phyloP scores from a whole-genome alignment of 192 early-diverging fungal genomes.

The Phycomyces nitens region DNA sequence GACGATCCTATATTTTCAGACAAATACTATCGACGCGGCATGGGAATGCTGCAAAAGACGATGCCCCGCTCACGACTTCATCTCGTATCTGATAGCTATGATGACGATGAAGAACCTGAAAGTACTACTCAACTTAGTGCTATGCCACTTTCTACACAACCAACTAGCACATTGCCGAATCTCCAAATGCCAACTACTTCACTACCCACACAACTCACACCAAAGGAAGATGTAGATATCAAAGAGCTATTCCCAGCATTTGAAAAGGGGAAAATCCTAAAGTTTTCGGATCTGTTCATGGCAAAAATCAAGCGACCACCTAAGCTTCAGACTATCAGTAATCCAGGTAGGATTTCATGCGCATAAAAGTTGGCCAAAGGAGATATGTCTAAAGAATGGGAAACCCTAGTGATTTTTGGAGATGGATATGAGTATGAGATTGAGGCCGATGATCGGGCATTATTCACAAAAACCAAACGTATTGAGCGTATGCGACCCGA shows the following conservation, averaged over 20 bases:
- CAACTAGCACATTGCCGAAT: not conserved
- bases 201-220: not conserved
- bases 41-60: constrained; percentile 26
- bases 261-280: constrained; percentile 53
- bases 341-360: constrained; percentile 30
- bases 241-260: constrained; percentile 58
- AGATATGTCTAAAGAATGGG: not conserved
- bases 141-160: not conserved
- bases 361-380: not conserved
- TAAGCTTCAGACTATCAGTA: constrained; percentile 27
- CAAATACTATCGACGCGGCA: constrained; percentile 43
- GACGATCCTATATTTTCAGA: constrained; percentile 54
- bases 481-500: constrained; percentile 3
- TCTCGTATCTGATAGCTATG: constrained; percentile 36
- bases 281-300: constrained; percentile 60
- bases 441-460: constrained; percentile 24
- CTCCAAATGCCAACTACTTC: constrained; percentile 8
- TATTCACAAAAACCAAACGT: constrained; percentile 18
- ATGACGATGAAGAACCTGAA: constrained; percentile 54
- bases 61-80: constrained; percentile 15
- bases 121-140: constrained; percentile 10
- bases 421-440: constrained; percentile 30
- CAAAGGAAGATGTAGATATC: constrained; percentile 34
- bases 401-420: constrained; percentile 16
- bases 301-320: constrained; percentile 40